A percentile compares a stretch with the other conserved stretches of the same genome.
These are phyloP conservation scores for Zygosaccharomyces pseudorouxii DNA, from an alignment of 805 yeast species.

Conservation along the genomic window DNA sequence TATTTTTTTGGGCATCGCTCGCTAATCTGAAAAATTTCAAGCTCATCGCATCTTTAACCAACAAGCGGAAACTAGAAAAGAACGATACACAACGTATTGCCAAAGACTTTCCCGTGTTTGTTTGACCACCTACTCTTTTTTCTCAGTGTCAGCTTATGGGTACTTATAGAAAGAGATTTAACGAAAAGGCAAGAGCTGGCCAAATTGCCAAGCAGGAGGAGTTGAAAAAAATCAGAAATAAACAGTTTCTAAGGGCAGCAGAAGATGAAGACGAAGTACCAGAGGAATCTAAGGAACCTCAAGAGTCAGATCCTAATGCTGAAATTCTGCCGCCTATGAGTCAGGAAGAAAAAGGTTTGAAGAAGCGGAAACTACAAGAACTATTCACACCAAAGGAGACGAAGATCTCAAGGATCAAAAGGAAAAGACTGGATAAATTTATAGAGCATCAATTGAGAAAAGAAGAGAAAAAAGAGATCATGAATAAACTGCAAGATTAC, in stretches of 20 bases:
- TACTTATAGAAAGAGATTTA: conserved; percentile 71
- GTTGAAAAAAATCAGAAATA: conserved; percentile 61
- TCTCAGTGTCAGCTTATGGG: conserved; percentile 49
- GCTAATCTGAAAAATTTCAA: conserved; percentile 6
- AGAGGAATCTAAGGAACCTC: conserved; percentile 9
- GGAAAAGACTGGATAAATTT: conserved; percentile 82
- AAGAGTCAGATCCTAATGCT: conserved; percentile 49
- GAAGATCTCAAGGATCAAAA: conserved; percentile 66
- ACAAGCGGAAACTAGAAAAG: neutral
- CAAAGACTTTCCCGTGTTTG: neutral
- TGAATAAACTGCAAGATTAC: conserved; percentile 63
- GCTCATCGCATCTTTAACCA: conserved; percentile 15
- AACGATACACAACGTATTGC: neutral
- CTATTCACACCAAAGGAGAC: conserved; percentile 57
- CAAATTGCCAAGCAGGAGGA: conserved; percentile 75
- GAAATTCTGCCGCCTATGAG: conserved; percentile 60
- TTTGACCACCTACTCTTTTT: neutral
- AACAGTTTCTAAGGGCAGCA: conserved; percentile 53
- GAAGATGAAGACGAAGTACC: conserved; percentile 34
- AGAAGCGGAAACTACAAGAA: conserved; percentile 61
- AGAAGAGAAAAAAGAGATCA: conserved; percentile 76
- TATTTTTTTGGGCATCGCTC: neutral
- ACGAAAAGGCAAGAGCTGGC: conserved; percentile 82
- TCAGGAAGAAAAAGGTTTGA: conserved; percentile 54
- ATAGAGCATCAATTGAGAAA: conserved; percentile 85